Conservation (phyloP, 306 rosid genomes). For the Acacia acuminata region DNA sequence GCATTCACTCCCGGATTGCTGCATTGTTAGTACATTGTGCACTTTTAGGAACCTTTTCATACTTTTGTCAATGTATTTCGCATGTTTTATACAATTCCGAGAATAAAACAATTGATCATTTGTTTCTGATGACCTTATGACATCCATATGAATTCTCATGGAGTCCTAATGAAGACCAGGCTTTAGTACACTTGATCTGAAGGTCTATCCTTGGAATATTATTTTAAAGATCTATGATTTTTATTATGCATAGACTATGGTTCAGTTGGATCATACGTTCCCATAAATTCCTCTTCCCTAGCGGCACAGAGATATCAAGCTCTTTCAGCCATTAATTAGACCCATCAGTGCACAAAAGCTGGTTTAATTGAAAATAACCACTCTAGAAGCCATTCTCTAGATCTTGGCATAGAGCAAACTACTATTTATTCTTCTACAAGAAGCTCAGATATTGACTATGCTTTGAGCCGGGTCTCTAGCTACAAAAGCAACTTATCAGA, state of each 20-base stretch:
- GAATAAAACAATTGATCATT: not conserved
- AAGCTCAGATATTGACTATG: conserved; percentile 42
- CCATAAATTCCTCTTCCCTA: too few relatives aligned
- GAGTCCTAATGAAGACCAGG: not conserved
- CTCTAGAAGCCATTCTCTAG: conserved; percentile 58
- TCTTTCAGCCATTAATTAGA: conserved; percentile 67
- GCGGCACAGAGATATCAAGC: conserved; percentile 82
- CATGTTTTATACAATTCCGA: not conserved
- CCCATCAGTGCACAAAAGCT: conserved; percentile 41
- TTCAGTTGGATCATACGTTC: conserved; percentile 53
- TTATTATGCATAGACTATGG: conserved; percentile 48
- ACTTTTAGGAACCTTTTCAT: not conserved
- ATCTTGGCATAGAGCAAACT: conserved; percentile 47
- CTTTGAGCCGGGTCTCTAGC: conserved; percentile 54
- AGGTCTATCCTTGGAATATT: conserved; percentile 20
- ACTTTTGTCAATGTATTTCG: not conserved
- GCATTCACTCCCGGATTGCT: not conserved
- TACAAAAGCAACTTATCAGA: conserved; percentile 52
- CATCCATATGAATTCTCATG: not conserved
- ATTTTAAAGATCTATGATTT: conserved; percentile 16
- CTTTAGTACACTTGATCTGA: not conserved
- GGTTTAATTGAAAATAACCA: conserved; percentile 42
- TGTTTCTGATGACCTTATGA: not conserved
- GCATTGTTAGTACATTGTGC: conserved; percentile 16
- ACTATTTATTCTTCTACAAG: conserved; percentile 43